Evolutionary conservation across 495 filamentous ascomycete species (phyloP).

Genomic region (Neurospora pannonica): DNA sequence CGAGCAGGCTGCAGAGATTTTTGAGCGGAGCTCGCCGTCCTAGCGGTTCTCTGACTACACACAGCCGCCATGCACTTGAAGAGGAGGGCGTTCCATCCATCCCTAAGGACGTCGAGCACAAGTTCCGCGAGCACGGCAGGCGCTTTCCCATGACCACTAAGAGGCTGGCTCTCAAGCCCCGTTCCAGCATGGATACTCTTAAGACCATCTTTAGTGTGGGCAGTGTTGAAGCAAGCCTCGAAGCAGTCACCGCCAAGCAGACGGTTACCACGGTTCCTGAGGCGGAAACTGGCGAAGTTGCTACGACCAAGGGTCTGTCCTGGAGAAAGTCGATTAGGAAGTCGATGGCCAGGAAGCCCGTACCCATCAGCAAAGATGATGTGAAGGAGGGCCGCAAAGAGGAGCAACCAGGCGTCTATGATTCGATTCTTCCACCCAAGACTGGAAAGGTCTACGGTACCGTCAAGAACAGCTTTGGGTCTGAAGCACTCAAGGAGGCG

Average conservation of each 20-base stretch:
- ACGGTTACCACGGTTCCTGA: constrained; percentile 3
- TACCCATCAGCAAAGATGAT: constrained; percentile 14
- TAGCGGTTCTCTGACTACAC: constrained; percentile 14
- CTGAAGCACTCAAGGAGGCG: background rate
- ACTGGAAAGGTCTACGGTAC: constrained; percentile 7
- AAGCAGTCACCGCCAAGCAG: constrained; percentile 15
- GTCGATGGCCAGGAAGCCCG: constrained; percentile 25
- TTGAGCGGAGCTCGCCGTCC: constrained; percentile 26
- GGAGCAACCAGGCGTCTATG: constrained; percentile 1
- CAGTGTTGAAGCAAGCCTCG: constrained; percentile 21
- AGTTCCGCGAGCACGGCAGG: constrained; percentile 22
- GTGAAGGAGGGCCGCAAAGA: background rate
- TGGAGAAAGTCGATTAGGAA: constrained; percentile 26
- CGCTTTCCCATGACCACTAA: constrained; percentile 22
- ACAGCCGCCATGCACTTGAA: constrained; percentile 22
- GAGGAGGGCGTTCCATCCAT: constrained; percentile 22
- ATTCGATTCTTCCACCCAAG: constrained; percentile 9
- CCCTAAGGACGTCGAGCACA: constrained; percentile 25
- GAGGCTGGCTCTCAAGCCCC: constrained; percentile 22
- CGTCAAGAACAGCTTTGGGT: constrained; percentile 5
- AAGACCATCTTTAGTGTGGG: constrained; percentile 35
- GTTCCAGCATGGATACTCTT: constrained; percentile 29
- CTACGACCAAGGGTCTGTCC: constrained; percentile 9
- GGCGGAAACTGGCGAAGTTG: background rate
- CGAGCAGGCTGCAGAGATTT: constrained; percentile 31